Base-by-base conservation (phyloP, 345 rosid species). In the Cardamine resedifolia region DNA sequence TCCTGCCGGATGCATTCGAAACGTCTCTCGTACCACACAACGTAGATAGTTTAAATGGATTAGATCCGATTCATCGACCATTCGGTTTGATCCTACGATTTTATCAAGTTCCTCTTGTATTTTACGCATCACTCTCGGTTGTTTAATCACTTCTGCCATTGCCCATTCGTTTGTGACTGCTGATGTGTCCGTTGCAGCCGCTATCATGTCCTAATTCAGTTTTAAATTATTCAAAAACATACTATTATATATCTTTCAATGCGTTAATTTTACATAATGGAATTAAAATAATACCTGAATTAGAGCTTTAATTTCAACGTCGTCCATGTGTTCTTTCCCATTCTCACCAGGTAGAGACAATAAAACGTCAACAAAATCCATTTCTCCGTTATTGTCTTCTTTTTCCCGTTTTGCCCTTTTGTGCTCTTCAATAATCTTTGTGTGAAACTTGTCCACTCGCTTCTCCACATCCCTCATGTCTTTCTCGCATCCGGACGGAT, bases 101-200 rank as follows among this genome's bases (percentile, higher is more conserved):
- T 47, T 36, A 50, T 94, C 96, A 1, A 94, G 87, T 72, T 94
- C 98, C 20, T 83, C 70, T 65, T 94, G 97, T 57, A 94, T 83
- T 64, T 81, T 89, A 2, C 33, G 79, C 31, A 85, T 86, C 73
- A 90, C 92, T 68, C 77, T 78, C 21, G 97, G 97, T 63, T 94
- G 88, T 71, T 83, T 89, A 30, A 94, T 89, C 56, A 86, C 92
- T 78, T 94, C 98, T 0, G 96, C 81, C 98, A 94, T 89, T 36
- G 96, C 95, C 98, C 98, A 94, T 80, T 94, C 98, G 60, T 86
- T 90, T 26, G 96, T 94, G 66, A 94, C 97, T 1, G 96, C 97
- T 4, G 98, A 94, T 1, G 98, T 94, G 15, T 94, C 97, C 0
- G 98, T 94, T 8, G 97, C 98, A 0, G 98, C 97, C 3, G 96